These are phyloP conservation scores for Hortiboletus flavorubellus DNA, from an alignment of 768 basidiomycete species.

Conservation along the genomic window DNA sequence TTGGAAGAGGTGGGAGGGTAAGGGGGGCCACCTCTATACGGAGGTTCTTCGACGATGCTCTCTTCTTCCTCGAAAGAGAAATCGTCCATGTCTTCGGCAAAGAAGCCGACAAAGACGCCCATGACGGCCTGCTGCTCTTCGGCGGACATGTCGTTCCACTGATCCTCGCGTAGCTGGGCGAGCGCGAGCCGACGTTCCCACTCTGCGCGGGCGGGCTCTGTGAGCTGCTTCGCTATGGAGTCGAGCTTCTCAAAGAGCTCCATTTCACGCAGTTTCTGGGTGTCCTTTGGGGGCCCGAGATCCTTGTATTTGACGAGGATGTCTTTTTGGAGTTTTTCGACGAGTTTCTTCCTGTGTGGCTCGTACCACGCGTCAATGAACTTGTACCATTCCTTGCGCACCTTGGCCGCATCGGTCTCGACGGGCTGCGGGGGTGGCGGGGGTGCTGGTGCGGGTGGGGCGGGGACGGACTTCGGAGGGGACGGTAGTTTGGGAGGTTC, in stretches of 20 bases:
- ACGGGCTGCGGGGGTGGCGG: slow-evolving; percentile 15
- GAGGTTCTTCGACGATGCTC: slow-evolving; percentile 18
- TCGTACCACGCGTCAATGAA: slow-evolving; percentile 31
- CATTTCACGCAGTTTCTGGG: slow-evolving; percentile 29
- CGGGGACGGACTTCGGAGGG: slow-evolving; percentile 9
- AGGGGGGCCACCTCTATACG: background rate
- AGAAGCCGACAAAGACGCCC: slow-evolving; percentile 29
- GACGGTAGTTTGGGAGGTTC: slow-evolving; percentile 13
- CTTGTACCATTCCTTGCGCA: slow-evolving; percentile 30
- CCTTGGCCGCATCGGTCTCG: slow-evolving; percentile 22
- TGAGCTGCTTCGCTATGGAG: slow-evolving; percentile 20
- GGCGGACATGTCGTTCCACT: slow-evolving; percentile 31
- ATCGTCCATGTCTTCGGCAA: slow-evolving; percentile 21
- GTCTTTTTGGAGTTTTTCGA: slow-evolving; percentile 32
- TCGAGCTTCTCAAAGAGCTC: slow-evolving; percentile 27
- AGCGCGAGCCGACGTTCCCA: slow-evolving; percentile 33
- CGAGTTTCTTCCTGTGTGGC: slow-evolving; percentile 27
- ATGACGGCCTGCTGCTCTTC: slow-evolving; percentile 32
- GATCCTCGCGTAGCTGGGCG: slow-evolving; percentile 27
- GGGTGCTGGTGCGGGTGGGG: slow-evolving; percentile 7
- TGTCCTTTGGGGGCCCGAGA: slow-evolving; percentile 20
- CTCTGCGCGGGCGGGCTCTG: slow-evolving; percentile 31
- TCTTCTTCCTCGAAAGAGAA: slow-evolving; percentile 20
- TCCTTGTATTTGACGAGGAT: slow-evolving; percentile 31
- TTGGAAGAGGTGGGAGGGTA: slow-evolving; percentile 6